These are phyloP conservation scores for Blastobotrys mokoenaii DNA, from an alignment of 805 yeast genomes.

Conservation along the genomic window DNA sequence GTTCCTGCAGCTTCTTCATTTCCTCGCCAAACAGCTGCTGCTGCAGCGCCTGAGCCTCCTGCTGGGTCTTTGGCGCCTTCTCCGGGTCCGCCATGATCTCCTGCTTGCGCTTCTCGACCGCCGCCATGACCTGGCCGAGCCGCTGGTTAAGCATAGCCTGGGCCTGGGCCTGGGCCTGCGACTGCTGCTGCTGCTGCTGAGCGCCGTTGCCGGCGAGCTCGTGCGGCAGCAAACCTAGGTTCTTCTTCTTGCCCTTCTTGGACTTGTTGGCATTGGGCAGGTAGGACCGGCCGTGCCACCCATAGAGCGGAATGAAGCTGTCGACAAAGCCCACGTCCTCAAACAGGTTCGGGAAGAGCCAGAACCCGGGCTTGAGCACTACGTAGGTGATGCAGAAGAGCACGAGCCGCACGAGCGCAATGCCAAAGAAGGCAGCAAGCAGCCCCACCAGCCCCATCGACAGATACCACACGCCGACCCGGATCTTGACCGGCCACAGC, in stretches of 20 bases:
- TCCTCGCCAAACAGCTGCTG: conserved; percentile 19
- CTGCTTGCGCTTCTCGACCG: conserved; percentile 10
- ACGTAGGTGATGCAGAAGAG: conserved; percentile 54
- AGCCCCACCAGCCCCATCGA: conserved; percentile 70
- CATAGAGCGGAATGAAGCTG: conserved; percentile 84
- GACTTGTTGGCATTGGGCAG: conserved; percentile 11
- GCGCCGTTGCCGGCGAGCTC: conserved; percentile 1
- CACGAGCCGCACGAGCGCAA: conserved; percentile 73
- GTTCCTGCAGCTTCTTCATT: conserved; percentile 12
- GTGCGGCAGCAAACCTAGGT: conserved; percentile 1
- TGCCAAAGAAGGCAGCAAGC: conserved; percentile 62
- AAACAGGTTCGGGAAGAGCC: conserved; percentile 94
- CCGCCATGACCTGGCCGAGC: conserved; percentile 9
- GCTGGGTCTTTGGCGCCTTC: conserved; percentile 11
- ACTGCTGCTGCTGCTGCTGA: conserved; percentile 6
- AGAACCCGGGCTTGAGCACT: conserved; percentile 63
- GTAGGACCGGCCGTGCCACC: conserved; percentile 49
- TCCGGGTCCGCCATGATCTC: conserved; percentile 10
- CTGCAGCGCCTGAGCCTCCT: conserved; percentile 14
- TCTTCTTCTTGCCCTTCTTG: conserved; percentile 16
- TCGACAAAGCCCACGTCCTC: conserved; percentile 93
- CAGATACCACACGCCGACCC: conserved; percentile 83
- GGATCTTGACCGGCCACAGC: conserved; percentile 88
- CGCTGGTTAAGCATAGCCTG: neutral
- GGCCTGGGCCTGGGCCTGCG: conserved; percentile 1